phyloP scores from a whole-genome alignment of 495 filamentous ascomycete species.

The Daldinia caldariorum region DNA sequence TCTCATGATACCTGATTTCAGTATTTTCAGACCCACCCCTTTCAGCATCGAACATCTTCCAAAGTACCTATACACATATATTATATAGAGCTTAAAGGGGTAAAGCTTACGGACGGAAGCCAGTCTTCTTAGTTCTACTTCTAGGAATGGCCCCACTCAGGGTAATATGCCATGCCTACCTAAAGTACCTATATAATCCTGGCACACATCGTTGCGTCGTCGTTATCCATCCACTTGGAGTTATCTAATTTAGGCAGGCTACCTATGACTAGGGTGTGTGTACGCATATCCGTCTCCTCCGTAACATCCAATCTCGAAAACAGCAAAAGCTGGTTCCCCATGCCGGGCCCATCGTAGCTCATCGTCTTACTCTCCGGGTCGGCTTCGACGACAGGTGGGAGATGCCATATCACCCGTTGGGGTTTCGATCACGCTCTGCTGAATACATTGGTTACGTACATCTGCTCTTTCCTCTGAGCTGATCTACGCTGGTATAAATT shows the following conservation, averaged over 20 bases:
- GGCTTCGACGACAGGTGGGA: constrained; percentile 10
- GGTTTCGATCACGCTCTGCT: constrained; percentile 10
- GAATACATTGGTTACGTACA: not conserved
- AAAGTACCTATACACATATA: not conserved
- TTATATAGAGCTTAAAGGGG: constrained; percentile 1
- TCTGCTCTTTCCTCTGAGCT: constrained; percentile 4
- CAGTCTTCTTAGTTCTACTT: constrained; percentile 6
- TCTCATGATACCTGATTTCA: not conserved
- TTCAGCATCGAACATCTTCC: not conserved
- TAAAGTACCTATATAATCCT: constrained; percentile 14
- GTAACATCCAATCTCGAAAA: constrained; percentile 25
- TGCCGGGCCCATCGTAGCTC: constrained; percentile 8
- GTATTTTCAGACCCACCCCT: not conserved
- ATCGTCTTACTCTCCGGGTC: constrained; percentile 14
- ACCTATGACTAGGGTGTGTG: constrained; percentile 29
- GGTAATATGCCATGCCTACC: constrained; percentile 23
- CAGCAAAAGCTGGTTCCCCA: constrained; percentile 15
- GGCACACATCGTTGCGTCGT: constrained; percentile 20
- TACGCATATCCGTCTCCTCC: not conserved
- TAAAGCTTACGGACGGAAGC: not conserved
- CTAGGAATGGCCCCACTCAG: constrained; percentile 6
- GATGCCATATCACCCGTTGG: not conserved
- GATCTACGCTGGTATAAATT: constrained; percentile 26
- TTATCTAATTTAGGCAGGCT: constrained; percentile 43
- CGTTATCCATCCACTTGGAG: constrained; percentile 28